Conservation (phyloP, 257 asterid species). For the Galeopsis tetrahit region DNA sequence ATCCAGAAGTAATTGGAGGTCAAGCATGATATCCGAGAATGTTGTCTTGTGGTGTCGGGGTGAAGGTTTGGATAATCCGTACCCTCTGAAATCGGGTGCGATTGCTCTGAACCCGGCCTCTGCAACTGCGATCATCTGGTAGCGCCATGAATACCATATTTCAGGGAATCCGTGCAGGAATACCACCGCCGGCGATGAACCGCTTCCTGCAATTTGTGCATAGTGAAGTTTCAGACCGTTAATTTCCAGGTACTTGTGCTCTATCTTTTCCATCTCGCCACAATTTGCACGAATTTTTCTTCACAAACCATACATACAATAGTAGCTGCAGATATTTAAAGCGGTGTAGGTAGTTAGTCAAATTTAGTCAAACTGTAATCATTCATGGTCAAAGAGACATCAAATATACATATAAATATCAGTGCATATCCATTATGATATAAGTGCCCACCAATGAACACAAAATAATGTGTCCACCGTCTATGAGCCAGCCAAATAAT, state of each 20-base stretch:
- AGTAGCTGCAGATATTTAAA: background rate
- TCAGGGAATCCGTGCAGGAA: slow-evolving; percentile 54
- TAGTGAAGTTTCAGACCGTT: slow-evolving; percentile 57
- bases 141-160: slow-evolving; percentile 57
- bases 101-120: slow-evolving; percentile 49
- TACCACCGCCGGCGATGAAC: slow-evolving; percentile 39
- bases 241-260: slow-evolving; percentile 44
- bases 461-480: too few species aligned
- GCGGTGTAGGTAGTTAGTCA: background rate
- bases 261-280: slow-evolving; percentile 41
- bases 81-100: slow-evolving; percentile 58
- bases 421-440: background rate
- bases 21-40: slow-evolving; percentile 43
- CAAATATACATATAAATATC: too few species aligned
- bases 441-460: too few species aligned
- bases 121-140: slow-evolving; percentile 48
- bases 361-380: background rate
- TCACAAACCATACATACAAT: background rate
- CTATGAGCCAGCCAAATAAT: too few species aligned
- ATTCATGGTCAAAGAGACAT: background rate
- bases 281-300: background rate
- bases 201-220: slow-evolving; percentile 46
- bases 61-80: slow-evolving; percentile 65
- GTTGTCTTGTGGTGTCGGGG: slow-evolving; percentile 51
- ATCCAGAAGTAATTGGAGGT: slow-evolving; percentile 51